Evolutionary conservation across 257 asterid species (phyloP).

Genomic region (Prunella vulgaris): DNA sequence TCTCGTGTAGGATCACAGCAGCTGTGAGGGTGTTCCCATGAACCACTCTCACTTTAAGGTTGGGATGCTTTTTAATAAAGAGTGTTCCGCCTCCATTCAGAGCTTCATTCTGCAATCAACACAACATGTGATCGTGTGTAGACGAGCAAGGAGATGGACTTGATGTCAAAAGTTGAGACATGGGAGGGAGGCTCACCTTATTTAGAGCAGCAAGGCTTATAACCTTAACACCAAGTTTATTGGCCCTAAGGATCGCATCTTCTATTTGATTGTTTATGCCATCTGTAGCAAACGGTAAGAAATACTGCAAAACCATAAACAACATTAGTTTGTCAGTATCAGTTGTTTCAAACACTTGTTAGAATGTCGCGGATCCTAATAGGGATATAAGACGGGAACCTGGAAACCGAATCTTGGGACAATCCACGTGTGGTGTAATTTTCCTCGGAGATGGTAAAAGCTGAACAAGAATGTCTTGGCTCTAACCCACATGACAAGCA

Average conservation of each 20-base stretch:
- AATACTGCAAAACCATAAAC: constrained; percentile 60
- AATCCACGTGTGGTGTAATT: constrained; percentile 68
- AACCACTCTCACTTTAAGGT: constrained; percentile 77
- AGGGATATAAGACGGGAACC: constrained; percentile 30
- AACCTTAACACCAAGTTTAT: constrained; percentile 82
- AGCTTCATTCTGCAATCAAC: constrained; percentile 57
- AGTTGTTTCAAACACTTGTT: no score
- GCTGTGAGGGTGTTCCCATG: constrained; percentile 96
- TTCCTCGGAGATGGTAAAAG: constrained; percentile 75
- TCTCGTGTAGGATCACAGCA: constrained; percentile 68
- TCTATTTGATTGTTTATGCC: constrained; percentile 90
- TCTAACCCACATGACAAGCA: constrained; percentile 85
- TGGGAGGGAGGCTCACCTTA: constrained; percentile 58
- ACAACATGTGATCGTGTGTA: neutral
- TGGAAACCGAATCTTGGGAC: constrained; percentile 95
- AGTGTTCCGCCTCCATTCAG: constrained; percentile 86
- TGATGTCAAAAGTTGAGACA: neutral
- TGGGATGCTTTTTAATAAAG: constrained; percentile 66
- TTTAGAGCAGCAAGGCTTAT: constrained; percentile 93
- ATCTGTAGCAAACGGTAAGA: constrained; percentile 79
- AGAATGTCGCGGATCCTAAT: neutral
- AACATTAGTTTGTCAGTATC: no score
- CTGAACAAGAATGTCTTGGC: constrained; percentile 67
- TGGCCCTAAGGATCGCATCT: constrained; percentile 90
- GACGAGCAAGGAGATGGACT: neutral